Percentiles rank a stretch among this genome's conserved stretches.
phyloP scores from a whole-genome alignment of 164 flowering plant genomes.

The Chimonanthus praecox region DNA sequence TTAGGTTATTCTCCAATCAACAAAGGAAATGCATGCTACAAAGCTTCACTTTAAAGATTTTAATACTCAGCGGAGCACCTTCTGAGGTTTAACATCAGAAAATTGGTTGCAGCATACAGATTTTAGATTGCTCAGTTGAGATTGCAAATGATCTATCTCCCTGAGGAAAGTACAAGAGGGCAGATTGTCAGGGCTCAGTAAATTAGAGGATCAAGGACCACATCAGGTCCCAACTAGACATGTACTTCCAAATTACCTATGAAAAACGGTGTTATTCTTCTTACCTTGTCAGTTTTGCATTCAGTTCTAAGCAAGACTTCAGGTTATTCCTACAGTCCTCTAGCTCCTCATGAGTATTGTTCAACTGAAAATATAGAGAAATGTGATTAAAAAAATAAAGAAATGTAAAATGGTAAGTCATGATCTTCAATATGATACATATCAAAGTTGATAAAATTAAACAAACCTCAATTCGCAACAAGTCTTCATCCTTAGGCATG shows the following conservation, averaged over 20 bases:
- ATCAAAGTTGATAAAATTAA: neutral
- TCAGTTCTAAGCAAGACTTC: constrained; percentile 56
- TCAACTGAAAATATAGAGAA: constrained; percentile 42
- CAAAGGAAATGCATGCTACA: neutral
- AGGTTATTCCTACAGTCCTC: constrained; percentile 58
- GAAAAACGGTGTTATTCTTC: neutral
- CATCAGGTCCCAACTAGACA: neutral
- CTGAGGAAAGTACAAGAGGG: constrained; percentile 34
- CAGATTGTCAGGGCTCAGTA: neutral
- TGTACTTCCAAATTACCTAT: neutral
- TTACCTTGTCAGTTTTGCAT: constrained; percentile 70
- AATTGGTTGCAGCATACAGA: constrained; percentile 21
- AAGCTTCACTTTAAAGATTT: neutral
- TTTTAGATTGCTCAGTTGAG: constrained; percentile 29
- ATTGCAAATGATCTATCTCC: constrained; percentile 51
- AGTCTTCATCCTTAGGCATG: constrained; percentile 28
- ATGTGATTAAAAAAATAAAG: neutral
- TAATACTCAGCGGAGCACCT: constrained; percentile 24
- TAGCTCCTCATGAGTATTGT: constrained; percentile 44
- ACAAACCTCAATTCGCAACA: constrained; percentile 51
- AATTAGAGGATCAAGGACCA: neutral
- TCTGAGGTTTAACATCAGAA: constrained; percentile 11
- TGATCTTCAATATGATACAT: neutral
- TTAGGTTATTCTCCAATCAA: no score
- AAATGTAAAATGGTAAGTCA: neutral